Percentiles rank a stretch among this genome's conserved stretches.
These are phyloP conservation scores for Arthrocladium fulminans DNA, from an alignment of 2,329 filamentous ascomycete genomes.

Conservation along the genomic window DNA sequence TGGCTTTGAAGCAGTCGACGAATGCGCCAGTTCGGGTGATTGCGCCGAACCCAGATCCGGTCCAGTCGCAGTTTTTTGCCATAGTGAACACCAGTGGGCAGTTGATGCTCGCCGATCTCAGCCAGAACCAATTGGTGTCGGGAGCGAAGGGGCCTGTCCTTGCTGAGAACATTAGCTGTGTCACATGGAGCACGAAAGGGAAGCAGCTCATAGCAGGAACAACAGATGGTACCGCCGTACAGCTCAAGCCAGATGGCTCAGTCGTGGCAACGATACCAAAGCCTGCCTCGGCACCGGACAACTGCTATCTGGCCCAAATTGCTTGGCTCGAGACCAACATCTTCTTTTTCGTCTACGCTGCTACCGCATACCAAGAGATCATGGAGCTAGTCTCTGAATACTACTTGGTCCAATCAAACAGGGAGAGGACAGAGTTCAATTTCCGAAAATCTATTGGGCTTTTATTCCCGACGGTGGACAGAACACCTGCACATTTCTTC, in stretches of 20 bases:
- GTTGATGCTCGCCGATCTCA: conserved; percentile 73
- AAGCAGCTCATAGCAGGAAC: conserved; percentile 88
- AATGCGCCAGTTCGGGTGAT: conserved; percentile 67
- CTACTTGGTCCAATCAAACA: conserved; percentile 56
- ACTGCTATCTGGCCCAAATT: conserved; percentile 67
- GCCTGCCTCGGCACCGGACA: conserved; percentile 56
- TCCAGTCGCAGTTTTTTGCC: conserved; percentile 66
- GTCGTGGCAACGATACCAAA: conserved; percentile 70
- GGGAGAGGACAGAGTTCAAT: conserved; percentile 42
- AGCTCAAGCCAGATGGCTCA: conserved; percentile 74
- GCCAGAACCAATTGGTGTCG: conserved; percentile 50
- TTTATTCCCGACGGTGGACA: conserved; percentile 61
- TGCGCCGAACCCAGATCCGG: conserved; percentile 59
- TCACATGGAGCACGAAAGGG: conserved; percentile 85
- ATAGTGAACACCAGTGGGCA: conserved; percentile 73
- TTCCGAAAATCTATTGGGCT: conserved; percentile 63
- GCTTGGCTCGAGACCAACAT: conserved; percentile 82
- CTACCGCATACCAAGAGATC: conserved; percentile 34
- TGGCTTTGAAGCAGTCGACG: conserved; percentile 67
- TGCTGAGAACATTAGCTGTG: conserved; percentile 67
- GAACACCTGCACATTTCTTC: conserved; percentile 64
- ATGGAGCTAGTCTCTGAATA: conserved; percentile 55
- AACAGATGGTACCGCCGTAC: conserved; percentile 66
- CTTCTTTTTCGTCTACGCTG: conserved; percentile 71
- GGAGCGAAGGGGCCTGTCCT: conserved; percentile 57